Evolutionary conservation across 768 basidiomycete species (phyloP).

Genomic region (Hemileccinum rubropunctum): DNA sequence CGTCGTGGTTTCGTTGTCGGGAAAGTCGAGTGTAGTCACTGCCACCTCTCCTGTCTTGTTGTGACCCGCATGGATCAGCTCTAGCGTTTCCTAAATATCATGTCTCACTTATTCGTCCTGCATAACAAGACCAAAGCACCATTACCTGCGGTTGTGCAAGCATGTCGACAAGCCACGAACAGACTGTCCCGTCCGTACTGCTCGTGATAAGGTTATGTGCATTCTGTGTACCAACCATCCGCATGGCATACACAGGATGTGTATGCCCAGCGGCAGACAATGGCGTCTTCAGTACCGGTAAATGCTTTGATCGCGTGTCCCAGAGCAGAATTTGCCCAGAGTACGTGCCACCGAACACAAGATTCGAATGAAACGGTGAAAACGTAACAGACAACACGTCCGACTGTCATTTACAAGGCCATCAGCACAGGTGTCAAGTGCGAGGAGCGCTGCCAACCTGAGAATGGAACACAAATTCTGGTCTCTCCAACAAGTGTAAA

Average conservation of each 20-base stretch:
- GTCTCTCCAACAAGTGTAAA: conserved; percentile 88
- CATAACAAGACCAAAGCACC: not conserved
- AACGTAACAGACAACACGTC: conserved; percentile 96
- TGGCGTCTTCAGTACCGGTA: conserved; percentile 95
- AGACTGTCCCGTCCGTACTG: conserved; percentile 95
- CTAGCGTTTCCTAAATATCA: conserved; percentile 78
- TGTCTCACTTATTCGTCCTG: not conserved
- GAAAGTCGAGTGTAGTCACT: conserved; percentile 91
- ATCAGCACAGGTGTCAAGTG: conserved; percentile 2
- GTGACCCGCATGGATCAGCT: conserved; percentile 84
- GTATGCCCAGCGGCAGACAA: conserved; percentile 95
- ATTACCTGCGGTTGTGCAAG: conserved; percentile 92
- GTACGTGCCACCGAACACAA: conserved; percentile 98
- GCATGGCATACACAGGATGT: conserved; percentile 97
- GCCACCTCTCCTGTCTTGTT: conserved; percentile 97
- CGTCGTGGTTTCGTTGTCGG: conserved; percentile 92
- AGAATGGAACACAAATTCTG: conserved; percentile 98
- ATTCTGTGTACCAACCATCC: conserved; percentile 98
- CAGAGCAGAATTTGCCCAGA: conserved; percentile 97
- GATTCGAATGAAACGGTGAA: conserved; percentile 96
- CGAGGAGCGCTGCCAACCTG: conserved; percentile 57
- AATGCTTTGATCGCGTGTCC: conserved; percentile 96
- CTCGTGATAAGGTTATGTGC: conserved; percentile 96
- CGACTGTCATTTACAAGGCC: conserved; percentile 54
- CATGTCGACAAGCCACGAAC: conserved; percentile 99